phyloP scores from a whole-genome alignment of 2,329 filamentous ascomycete genomes.

The Sporothrix pallida region DNA sequence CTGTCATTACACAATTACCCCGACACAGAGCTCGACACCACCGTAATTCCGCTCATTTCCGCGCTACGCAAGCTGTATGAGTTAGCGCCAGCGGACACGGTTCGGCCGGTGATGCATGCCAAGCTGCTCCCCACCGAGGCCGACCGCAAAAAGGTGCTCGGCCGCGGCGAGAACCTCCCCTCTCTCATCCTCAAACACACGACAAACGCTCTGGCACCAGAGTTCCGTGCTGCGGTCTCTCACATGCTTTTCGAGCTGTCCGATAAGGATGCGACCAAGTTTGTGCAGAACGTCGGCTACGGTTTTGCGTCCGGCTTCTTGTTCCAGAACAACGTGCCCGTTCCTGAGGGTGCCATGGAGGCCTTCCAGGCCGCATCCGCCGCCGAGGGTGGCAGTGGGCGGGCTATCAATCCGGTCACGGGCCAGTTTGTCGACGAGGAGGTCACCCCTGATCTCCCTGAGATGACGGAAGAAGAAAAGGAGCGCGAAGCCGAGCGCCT shows the following conservation, averaged over 20 bases:
- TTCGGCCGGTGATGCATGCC: slow-evolving; percentile 66
- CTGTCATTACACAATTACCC: slow-evolving; percentile 66
- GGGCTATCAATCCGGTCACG: slow-evolving; percentile 78
- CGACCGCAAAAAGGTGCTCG: slow-evolving; percentile 79
- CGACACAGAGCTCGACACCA: slow-evolving; percentile 73
- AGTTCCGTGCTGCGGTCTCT: slow-evolving; percentile 75
- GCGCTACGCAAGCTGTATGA: slow-evolving; percentile 74
- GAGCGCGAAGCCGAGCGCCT: slow-evolving; percentile 87
- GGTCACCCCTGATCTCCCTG: slow-evolving; percentile 61
- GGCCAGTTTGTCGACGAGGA: slow-evolving; percentile 79
- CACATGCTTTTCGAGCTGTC: slow-evolving; percentile 87
- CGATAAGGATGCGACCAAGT: slow-evolving; percentile 75
- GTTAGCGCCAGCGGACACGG: slow-evolving; percentile 63
- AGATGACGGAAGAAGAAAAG: slow-evolving; percentile 92
- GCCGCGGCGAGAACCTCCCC: slow-evolving; percentile 73
- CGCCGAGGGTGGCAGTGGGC: slow-evolving; percentile 6
- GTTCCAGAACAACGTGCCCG: slow-evolving; percentile 78
- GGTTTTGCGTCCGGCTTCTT: slow-evolving; percentile 92
- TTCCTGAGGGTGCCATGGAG: slow-evolving; percentile 63
- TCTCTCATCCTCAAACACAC: slow-evolving; percentile 79
- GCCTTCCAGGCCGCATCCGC: slow-evolving; percentile 37
- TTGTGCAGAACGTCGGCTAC: slow-evolving; percentile 92
- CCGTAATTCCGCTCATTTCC: slow-evolving; percentile 74
- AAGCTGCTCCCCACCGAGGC: slow-evolving; percentile 75
- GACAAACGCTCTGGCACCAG: slow-evolving; percentile 72